These are phyloP conservation scores for Micromonas commoda DNA, from an alignment of 139 green algal species.

Conservation along the genomic window DNA sequence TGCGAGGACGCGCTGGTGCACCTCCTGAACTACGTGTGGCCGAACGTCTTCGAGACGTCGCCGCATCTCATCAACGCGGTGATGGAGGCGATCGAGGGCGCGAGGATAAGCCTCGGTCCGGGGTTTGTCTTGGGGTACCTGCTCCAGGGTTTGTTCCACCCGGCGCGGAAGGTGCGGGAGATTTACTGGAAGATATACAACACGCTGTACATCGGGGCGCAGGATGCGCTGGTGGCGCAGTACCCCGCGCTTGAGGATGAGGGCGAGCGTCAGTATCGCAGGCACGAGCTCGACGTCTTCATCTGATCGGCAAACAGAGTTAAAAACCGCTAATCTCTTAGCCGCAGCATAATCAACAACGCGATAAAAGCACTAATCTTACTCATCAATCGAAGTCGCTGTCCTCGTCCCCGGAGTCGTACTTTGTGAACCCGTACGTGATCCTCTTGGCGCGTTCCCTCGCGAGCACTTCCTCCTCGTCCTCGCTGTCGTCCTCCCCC, in stretches of 20 bases:
- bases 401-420: slow-evolving; percentile 14
- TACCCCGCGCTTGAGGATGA: slow-evolving; percentile 68
- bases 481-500: neutral
- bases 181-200: slow-evolving; percentile 98
- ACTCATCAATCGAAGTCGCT: slow-evolving; percentile 3
- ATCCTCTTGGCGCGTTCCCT: neutral
- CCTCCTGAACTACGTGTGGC: slow-evolving; percentile 97
- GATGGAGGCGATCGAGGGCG: slow-evolving; percentile 83
- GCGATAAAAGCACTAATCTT: no score
- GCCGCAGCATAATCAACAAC: no score
- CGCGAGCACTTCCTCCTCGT: slow-evolving; percentile 11
- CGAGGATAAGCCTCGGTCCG: slow-evolving; percentile 78
- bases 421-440: slow-evolving; percentile 1
- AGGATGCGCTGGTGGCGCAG: slow-evolving; percentile 77
- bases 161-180: slow-evolving; percentile 85
- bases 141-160: slow-evolving; percentile 85
- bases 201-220: slow-evolving; percentile 90
- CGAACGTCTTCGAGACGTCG: slow-evolving; percentile 95
- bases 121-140: slow-evolving; percentile 78
- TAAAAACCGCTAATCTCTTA: no score
- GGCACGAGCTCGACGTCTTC: slow-evolving; percentile 90
- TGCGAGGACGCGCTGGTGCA: slow-evolving; percentile 94
- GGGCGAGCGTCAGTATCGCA: slow-evolving; percentile 68
- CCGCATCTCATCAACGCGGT: slow-evolving; percentile 92
- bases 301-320: slow-evolving; percentile 54